A percentile compares a stretch with the other conserved stretches of the same genome.
Evolutionary conservation across 148 eudicot genomes (phyloP).

Genomic region (Spergularia bocconei): DNA sequence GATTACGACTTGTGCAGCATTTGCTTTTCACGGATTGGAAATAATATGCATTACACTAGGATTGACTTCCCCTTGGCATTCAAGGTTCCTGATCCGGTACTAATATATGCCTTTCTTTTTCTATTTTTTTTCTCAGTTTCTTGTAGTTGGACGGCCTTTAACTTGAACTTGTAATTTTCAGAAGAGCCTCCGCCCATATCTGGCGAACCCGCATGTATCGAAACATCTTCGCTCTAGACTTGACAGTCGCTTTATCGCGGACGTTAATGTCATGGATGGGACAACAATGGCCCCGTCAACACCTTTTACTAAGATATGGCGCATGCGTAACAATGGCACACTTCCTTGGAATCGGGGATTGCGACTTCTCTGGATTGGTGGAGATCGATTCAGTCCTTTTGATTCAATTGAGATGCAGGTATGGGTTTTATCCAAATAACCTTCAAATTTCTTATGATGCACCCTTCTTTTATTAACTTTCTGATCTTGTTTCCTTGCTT

Average conservation of each 20-base stretch:
- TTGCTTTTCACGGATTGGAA: constrained; percentile 61
- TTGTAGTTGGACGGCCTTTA: constrained; percentile 5
- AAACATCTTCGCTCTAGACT: constrained; percentile 35
- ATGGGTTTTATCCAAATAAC: neutral
- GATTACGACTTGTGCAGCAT: constrained; percentile 72
- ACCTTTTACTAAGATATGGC: constrained; percentile 84
- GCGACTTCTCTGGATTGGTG: constrained; percentile 70
- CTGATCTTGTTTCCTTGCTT: neutral
- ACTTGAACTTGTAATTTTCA: neutral
- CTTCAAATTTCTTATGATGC: neutral
- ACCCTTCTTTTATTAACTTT: neutral
- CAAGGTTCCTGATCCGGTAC: constrained; percentile 37
- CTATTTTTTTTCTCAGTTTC: neutral
- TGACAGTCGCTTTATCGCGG: constrained; percentile 64
- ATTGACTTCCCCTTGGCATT: constrained; percentile 49
- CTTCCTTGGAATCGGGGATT: constrained; percentile 58
- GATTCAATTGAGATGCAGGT: constrained; percentile 57
- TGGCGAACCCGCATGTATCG: neutral
- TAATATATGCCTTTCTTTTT: constrained; percentile 20
- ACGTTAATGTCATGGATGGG: constrained; percentile 68
- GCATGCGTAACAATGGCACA: constrained; percentile 70
- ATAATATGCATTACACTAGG: constrained; percentile 54
- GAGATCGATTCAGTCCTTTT: constrained; percentile 47
- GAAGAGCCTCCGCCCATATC: neutral
- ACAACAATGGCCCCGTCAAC: constrained; percentile 72